Conservation (phyloP, 495 filamentous ascomycete species). For the Annulohypoxylon maeteangense region DNA sequence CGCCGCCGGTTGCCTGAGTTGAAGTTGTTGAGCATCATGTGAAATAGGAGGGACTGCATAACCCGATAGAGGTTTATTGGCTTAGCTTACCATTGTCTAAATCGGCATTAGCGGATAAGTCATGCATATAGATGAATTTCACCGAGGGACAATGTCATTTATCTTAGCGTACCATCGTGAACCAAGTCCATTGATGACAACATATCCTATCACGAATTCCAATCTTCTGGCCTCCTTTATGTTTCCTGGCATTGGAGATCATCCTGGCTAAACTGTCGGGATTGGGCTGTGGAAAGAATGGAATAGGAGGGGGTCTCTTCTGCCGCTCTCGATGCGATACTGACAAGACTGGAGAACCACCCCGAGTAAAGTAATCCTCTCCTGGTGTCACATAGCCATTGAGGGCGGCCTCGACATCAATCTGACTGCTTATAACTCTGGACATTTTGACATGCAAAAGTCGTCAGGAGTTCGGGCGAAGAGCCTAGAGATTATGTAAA, state of each 20-base stretch:
- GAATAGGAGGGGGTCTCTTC: conserved; percentile 13
- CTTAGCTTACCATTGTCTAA: conserved; percentile 41
- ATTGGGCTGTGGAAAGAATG: conserved; percentile 14
- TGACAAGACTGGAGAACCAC: conserved; percentile 20
- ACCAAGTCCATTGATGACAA: conserved; percentile 72
- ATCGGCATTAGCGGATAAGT: conserved; percentile 9
- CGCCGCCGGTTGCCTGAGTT: conserved; percentile 76
- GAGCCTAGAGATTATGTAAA: conserved; percentile 50
- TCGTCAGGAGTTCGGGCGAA: conserved; percentile 46
- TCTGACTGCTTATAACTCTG: conserved; percentile 33
- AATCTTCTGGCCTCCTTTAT: conserved; percentile 41
- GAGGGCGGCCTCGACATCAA: conserved; percentile 27
- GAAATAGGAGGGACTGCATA: neutral
- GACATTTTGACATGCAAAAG: conserved; percentile 44
- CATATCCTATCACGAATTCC: conserved; percentile 59
- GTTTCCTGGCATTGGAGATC: conserved; percentile 41
- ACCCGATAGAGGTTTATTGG: neutral
- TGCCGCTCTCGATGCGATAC: conserved; percentile 22
- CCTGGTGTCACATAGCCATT: conserved; percentile 44
- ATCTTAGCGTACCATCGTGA: conserved; percentile 63
- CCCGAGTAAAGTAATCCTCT: conserved; percentile 40
- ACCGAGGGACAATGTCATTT: neutral
- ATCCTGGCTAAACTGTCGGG: conserved; percentile 47
- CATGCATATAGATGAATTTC: neutral
- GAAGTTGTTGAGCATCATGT: conserved; percentile 1